These are phyloP conservation scores for Linum lewisii DNA, from an alignment of 345 rosid genomes.

Conservation along the genomic window DNA sequence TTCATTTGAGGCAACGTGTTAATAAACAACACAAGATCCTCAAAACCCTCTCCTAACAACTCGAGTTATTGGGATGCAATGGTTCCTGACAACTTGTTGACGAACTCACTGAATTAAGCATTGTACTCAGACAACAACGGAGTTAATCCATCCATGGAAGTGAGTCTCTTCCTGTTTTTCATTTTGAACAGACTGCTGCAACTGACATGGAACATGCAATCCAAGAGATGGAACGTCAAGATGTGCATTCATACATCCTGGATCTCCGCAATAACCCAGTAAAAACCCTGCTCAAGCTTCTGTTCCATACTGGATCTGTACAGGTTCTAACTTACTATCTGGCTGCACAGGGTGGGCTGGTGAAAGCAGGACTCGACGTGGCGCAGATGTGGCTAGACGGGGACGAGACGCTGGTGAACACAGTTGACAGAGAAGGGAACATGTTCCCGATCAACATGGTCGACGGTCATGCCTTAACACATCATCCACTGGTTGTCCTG, in stretches of 20 bases:
- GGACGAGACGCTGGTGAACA: conserved; percentile 76
- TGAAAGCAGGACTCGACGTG: conserved; percentile 83
- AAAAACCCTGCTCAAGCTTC: conserved; percentile 9
- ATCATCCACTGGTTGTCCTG: conserved; percentile 81
- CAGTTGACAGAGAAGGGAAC: conserved; percentile 73
- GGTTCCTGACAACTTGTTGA: no score
- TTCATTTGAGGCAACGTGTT: no score
- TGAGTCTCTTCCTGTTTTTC: conserved; percentile 8
- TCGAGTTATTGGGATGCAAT: no score
- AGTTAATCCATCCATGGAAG: no score
- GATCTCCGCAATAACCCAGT: conserved; percentile 87
- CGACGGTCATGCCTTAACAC: conserved; percentile 76
- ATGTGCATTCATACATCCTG: conserved; percentile 70
- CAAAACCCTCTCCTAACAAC: no score
- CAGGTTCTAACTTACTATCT: background rate
- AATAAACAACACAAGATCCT: no score
- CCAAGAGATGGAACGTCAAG: conserved; percentile 63
- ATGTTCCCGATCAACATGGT: conserved; percentile 62
- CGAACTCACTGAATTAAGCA: no score
- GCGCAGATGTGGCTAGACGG: conserved; percentile 93
- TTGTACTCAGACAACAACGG: no score
- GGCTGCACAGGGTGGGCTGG: conserved; percentile 65
- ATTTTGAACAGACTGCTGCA: conserved; percentile 60
- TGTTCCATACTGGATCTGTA: background rate
- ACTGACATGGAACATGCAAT: conserved; percentile 58